Base-by-base conservation (phyloP, 2,329 filamentous ascomycete species). In the Aureobasidium leucospermi region DNA sequence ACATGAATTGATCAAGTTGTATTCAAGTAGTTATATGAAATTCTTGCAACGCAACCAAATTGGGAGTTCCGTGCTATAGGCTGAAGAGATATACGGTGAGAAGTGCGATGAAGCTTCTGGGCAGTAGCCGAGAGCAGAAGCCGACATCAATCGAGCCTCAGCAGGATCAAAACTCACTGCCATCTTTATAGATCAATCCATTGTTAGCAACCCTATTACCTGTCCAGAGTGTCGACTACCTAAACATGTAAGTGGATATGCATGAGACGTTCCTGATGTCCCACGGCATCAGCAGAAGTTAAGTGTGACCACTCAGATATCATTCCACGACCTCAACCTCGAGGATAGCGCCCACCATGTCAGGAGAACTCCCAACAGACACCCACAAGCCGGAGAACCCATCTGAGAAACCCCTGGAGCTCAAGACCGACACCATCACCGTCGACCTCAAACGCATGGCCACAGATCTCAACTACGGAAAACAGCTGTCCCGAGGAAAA, bases 401-500 rank as follows among this genome's bases (percentile, higher is more conserved):
- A 16, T 57, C 31, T 6, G 23, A 16, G 19, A 52, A 15, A 10
- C 57, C 57, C n/a, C 13, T n/a, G 29, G 36, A 41, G 11, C 6
- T 51, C 19, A 16, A 36, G n/a, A 47, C 59, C 4, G 41, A 49
- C 7, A 52, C 38, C 31, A 43, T 46, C 13, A 7, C 7, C 4
- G 59, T 61, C 6, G 59, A 61, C 19, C 59, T 36, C n/a, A 58
- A 51, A 32, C 59, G 59, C n/a, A 13, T 47, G n/a, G 52, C 59
- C 13, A 51, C 28, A 39, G 59, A 61, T n/a, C 13, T 45, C 15
- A 28, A 4, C 36, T 61, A 61, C 32, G 53, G 43, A n/a, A 32
- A 32, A 32, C 39, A 48, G 23, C 41, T 60, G 10, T 31, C 32
- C 13, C 48, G 36, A 23, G 39, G 23, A 32, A 46, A 46, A 28